Evolutionary conservation across 2,329 filamentous ascomycete species (phyloP).

Genomic region (Phaeoacremonium minimum): DNA sequence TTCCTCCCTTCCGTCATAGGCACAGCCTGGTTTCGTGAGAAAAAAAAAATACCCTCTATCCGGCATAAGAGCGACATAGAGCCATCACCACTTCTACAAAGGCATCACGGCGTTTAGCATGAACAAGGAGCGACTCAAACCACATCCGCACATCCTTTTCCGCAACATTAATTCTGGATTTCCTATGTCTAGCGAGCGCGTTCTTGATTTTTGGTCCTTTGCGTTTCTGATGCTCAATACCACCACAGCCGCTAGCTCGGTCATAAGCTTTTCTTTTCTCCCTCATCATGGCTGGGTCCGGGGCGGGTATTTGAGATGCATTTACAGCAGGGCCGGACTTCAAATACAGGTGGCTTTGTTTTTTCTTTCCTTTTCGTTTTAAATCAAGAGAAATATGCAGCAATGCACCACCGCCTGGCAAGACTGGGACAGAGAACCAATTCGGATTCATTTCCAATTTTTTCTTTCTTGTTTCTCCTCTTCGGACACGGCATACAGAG

Average conservation of each 20-base stretch:
- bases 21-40: slow-evolving; percentile 15
- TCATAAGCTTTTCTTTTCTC: slow-evolving; percentile 32
- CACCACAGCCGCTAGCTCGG: slow-evolving; percentile 45
- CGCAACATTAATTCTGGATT: slow-evolving; percentile 17
- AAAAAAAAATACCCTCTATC: slow-evolving; percentile 14
- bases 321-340: slow-evolving; percentile 46
- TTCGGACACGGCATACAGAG: slow-evolving; percentile 32
- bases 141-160: slow-evolving; percentile 19
- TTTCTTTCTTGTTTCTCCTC: slow-evolving; percentile 22
- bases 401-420: slow-evolving; percentile 52
- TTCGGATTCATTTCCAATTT: slow-evolving; percentile 21
- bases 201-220: slow-evolving; percentile 26
- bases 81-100: slow-evolving; percentile 20
- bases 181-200: slow-evolving; percentile 33
- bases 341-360: slow-evolving; percentile 40
- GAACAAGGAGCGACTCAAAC: slow-evolving; percentile 18
- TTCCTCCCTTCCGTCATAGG: slow-evolving; percentile 17
- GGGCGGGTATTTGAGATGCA: slow-evolving; percentile 47
- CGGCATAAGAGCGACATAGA: slow-evolving; percentile 27
- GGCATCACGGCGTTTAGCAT: slow-evolving; percentile 37
- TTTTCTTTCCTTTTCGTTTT: slow-evolving; percentile 24
- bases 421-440: slow-evolving; percentile 39
- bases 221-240: slow-evolving; percentile 32
- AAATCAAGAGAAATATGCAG: slow-evolving; percentile 56
- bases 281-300: slow-evolving; percentile 53